phyloP scores from a whole-genome alignment of 495 filamentous ascomycete genomes.

The Talaromyces thailandensis region DNA sequence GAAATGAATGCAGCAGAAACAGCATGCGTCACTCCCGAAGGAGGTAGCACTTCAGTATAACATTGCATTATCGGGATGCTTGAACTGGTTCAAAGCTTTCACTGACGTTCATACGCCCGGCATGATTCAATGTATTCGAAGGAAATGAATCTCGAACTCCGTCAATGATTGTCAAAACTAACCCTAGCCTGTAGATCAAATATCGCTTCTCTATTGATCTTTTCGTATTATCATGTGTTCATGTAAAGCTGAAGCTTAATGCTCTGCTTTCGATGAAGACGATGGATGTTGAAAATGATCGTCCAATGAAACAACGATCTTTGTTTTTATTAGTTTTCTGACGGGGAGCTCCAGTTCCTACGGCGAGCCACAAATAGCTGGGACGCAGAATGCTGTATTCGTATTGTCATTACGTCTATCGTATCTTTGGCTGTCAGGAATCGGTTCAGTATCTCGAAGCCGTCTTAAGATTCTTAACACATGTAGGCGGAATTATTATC shows the following conservation, averaged over 20 bases:
- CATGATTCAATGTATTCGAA: not conserved
- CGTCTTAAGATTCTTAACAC: too few species aligned
- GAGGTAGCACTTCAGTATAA: constrained; percentile 88
- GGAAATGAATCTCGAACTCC: not conserved
- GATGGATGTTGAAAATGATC: not conserved
- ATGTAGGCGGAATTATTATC: not conserved
- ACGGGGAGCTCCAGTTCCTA: not conserved
- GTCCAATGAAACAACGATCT: constrained; percentile 4
- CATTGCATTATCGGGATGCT: constrained; percentile 47
- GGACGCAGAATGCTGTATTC: not conserved
- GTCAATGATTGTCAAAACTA: not conserved
- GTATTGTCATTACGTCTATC: not conserved
- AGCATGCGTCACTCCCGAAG: constrained; percentile 87
- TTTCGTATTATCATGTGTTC: not conserved
- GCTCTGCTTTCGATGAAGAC: not conserved
- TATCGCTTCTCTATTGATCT: not conserved
- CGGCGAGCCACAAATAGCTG: not conserved
- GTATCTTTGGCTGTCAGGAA: too few species aligned
- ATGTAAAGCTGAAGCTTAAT: not conserved
- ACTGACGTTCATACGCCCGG: not conserved
- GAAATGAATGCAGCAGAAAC: constrained; percentile 69
- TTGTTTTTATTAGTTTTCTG: not conserved
- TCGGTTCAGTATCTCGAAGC: not conserved
- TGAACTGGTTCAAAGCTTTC: not conserved
- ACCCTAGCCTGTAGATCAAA: not conserved